Evolutionary conservation across 495 filamentous ascomycete genomes (phyloP).

Genomic region (Hyaloscypha finlandica): DNA sequence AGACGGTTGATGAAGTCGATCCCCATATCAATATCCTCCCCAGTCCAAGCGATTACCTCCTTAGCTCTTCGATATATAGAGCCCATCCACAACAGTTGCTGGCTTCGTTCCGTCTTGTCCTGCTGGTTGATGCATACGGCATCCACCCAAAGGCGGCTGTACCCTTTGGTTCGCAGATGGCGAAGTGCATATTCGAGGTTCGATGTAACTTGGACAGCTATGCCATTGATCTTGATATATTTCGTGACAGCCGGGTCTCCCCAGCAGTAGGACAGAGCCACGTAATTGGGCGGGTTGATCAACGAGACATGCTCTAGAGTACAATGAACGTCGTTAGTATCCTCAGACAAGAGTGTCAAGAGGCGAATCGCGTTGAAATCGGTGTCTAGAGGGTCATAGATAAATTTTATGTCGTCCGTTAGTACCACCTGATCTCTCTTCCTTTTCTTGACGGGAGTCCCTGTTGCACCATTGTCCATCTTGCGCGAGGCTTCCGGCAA

Average conservation of each 20-base stretch:
- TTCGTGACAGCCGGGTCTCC: neutral
- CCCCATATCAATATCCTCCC: neutral
- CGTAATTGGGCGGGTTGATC: neutral
- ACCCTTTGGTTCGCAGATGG: neutral
- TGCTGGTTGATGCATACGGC: slow-evolving; percentile 37
- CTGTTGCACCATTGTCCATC: no score
- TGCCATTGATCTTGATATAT: neutral
- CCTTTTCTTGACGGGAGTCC: no score
- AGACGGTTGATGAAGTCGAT: neutral
- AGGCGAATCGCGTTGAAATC: no score
- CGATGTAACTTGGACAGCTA: neutral
- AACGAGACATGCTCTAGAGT: neutral
- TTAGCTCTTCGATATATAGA: slow-evolving; percentile 28
- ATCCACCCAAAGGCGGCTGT: slow-evolving; percentile 20
- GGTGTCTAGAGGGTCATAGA: no score
- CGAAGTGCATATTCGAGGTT: neutral
- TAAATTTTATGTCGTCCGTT: no score
- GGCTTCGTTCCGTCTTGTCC: slow-evolving; percentile 25
- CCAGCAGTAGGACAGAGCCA: neutral
- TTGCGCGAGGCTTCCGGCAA: no score
- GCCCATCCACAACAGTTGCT: slow-evolving; percentile 33
- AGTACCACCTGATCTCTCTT: no score
- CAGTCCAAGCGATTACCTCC: slow-evolving; percentile 30
- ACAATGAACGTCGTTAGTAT: no score
- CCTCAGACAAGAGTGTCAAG: no score